Conservation (phyloP, 148 eudicot species). For the Fagopyrum tataricum region DNA sequence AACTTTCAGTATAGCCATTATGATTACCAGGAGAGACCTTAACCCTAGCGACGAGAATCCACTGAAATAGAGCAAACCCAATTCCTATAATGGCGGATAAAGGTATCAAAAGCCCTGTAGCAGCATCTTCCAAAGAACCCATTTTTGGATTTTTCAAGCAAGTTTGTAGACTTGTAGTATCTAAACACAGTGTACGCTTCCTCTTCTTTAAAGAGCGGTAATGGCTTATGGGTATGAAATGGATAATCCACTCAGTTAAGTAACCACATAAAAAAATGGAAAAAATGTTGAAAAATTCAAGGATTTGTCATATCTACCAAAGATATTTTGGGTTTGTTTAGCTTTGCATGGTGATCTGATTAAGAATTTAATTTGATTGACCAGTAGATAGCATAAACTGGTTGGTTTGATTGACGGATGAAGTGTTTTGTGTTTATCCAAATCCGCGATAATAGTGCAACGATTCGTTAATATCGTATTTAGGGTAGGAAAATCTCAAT, state of each 20-base stretch:
- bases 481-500: too few species aligned
- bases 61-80: conserved; percentile 48
- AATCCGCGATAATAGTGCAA: neutral
- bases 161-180: neutral
- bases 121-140: conserved; percentile 49
- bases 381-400: conserved; percentile 1
- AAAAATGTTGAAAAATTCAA: neutral
- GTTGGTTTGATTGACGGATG: conserved; percentile 15
- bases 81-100: conserved; percentile 62
- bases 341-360: neutral
- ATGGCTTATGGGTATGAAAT: neutral
- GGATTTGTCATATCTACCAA: conserved; percentile 1
- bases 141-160: conserved; percentile 6
- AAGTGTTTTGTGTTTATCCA: conserved; percentile 8
- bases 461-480: too few species aligned
- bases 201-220: neutral
- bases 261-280: neutral
- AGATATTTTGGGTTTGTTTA: neutral
- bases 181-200: neutral
- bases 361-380: neutral
- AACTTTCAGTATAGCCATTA: conserved; percentile 37
- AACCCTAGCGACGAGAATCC: conserved; percentile 47
- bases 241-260: conserved; percentile 5
- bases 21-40: conserved; percentile 38
- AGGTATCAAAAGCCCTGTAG: conserved; percentile 51